Evolutionary conservation across 2,329 filamentous ascomycete species (phyloP), one percentile per base, ranked within the genome.

Genomic region (Nothophaeocryptopus gaeumannii): DNA sequence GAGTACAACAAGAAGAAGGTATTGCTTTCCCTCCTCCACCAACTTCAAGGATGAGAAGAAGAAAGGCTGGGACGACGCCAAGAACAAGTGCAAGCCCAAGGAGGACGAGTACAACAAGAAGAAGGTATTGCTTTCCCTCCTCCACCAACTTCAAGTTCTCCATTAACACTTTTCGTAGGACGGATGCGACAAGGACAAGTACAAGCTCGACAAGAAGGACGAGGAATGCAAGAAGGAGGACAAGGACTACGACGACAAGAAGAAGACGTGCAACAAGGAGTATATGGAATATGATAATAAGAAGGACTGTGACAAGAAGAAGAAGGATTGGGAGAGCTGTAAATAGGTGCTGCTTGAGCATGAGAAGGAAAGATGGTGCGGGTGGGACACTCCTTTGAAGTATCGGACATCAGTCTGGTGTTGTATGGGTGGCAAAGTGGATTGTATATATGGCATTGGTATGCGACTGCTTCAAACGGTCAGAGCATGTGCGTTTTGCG

Each of bases 41-140:
- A 14, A 5, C 20, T 15, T 2, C 20, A 26, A 26, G 20, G 20
- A 26, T 26, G 20, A 26, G 7, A 26, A 26, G 20, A 26, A 26
- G 20, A 26, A 26, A 26, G 3, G 7, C 20, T 47, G 37, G 36
- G 32, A 26, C 5, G 16, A 40, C 32, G 15, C 39, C 38, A 36
- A 36, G 36, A 34, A n/a, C 30, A 47, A 41, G 31, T 47, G 45
- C 38, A 5, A 3, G 2, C 33, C 34, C 31, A 38, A 47, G 37
- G 38, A 47, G 45, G 41, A 47, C 31, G 36, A 15, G 1, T 35
- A 30, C 14, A 35, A 47, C 10, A 38, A 47, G 13, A 36, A 47
- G 37, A 38, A 47, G 15, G 33, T 31, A 15, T 13, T 10, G 1
- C 5, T 5, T 5, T 30, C n/a, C 15, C 13, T 14, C 20, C 20